phyloP scores from a whole-genome alignment of 441 rosid species.

The Kokia cookei region DNA sequence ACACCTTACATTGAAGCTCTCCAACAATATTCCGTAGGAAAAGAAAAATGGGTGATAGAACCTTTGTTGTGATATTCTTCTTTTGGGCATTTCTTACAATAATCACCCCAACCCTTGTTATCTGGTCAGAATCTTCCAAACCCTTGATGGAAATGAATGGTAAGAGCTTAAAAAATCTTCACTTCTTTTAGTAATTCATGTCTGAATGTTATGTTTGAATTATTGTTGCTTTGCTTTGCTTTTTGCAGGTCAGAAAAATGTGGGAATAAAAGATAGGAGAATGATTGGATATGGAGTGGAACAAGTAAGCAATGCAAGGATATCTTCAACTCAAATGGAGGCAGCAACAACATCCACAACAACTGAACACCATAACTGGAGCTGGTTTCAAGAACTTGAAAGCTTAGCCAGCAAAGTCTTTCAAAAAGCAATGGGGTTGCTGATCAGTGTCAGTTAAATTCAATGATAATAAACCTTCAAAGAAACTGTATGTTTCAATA shows the following conservation, averaged over 20 bases:
- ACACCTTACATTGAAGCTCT: neutral
- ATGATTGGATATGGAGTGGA: conserved; percentile 31
- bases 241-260: conserved; percentile 20
- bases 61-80: conserved; percentile 65
- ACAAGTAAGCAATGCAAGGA: neutral
- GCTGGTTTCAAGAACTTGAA: conserved; percentile 1
- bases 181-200: neutral
- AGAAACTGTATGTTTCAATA: conserved; percentile 4
- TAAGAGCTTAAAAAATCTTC: neutral
- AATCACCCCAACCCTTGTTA: conserved; percentile 75
- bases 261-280: conserved; percentile 33
- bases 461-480: neutral
- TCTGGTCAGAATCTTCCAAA: conserved; percentile 65
- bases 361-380: conserved; percentile 17
- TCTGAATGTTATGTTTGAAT: neutral
- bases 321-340: neutral
- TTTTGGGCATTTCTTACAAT: conserved; percentile 86
- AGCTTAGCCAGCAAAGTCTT: conserved; percentile 1
- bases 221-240: neutral
- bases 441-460: neutral
- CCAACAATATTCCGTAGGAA: conserved; percentile 11
- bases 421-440: neutral
- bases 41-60: conserved; percentile 72
- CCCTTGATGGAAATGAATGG: conserved; percentile 21
- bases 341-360: conserved; percentile 5